Base-by-base conservation (phyloP, 805 yeast genomes). In the Myxozyma sirexii region DNA sequence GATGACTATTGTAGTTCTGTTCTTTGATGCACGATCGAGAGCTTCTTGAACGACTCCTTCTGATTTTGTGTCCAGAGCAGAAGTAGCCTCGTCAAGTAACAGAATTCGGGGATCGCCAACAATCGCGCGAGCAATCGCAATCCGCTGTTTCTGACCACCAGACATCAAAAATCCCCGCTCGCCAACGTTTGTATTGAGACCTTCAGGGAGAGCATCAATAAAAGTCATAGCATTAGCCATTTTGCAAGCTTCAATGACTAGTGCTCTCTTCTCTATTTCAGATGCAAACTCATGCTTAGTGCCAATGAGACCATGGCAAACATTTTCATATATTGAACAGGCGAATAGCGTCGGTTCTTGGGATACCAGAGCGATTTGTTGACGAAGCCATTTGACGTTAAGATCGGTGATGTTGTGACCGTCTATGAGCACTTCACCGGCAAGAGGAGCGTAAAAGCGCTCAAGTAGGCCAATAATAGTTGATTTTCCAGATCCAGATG, bases 311-410 rank as follows among this genome's bases (percentile, higher is more conserved):
- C 96, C 97, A 74, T 87, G 89, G 59, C 89, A 78, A 39, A 90
- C 83, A 67, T 90, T 90, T 68, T 90, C 96, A 70, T 83, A 74
- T 35, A 90, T 86, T 0, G 93, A 80, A 57, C 89, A 93, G 70
- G 90, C 88, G 76, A 90, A 90, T 48, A 90, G 75, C 12, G 59
- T 64, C 15, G 71, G 70, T 53, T 85, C 88, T 69, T 85, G 88
- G 13, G 50, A 46, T 26, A 46, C 50, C 29, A 46, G 50, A 46
- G 50, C 50, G 31, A 46, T 46, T 21, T 62, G 80, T 84, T 12
- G 85, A 88, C 50, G 83, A 77, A 6, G 88, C 86, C 19, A 82
- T 72, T 56, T 80, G 79, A 17, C 77, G 70, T 44, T 82, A 55
- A 84, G 68, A 23, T 77, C 79, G 27, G 69, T 70, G 58, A 84